Percentiles rank a stretch among this genome's conserved stretches.
Evolutionary conservation across 306 rosid genomes (phyloP).

Genomic region (Quercus parvula): DNA sequence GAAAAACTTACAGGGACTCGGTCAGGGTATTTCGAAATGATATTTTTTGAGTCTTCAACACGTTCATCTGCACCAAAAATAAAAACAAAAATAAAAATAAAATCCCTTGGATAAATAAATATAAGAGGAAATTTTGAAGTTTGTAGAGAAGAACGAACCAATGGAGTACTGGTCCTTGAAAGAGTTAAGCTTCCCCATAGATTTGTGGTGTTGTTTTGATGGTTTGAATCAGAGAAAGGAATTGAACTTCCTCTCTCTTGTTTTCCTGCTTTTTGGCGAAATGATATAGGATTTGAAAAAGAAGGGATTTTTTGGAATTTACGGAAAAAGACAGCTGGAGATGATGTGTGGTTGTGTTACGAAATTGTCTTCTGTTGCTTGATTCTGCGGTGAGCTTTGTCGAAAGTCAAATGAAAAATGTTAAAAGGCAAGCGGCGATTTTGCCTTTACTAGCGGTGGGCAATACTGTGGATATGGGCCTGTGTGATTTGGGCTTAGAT

Average conservation of each 20-base stretch:
- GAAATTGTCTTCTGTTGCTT: neutral
- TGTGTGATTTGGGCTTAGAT: neutral
- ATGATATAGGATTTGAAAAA: neutral
- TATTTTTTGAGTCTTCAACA: constrained; percentile 32
- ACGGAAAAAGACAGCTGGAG: neutral
- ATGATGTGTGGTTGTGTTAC: neutral
- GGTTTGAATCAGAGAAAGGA: too few relatives aligned
- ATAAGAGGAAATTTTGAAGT: neutral
- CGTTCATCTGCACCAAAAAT: constrained; percentile 35
- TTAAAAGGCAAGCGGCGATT: too few relatives aligned
- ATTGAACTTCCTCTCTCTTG: neutral
- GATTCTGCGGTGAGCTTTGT: neutral
- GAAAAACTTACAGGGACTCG: constrained; percentile 34
- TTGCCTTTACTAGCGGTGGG: too few relatives aligned
- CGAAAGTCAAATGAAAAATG: neutral
- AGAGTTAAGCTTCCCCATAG: constrained; percentile 33
- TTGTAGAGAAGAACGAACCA: constrained; percentile 20
- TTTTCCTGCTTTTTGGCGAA: neutral
- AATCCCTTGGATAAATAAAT: neutral
- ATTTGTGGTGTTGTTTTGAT: neutral
- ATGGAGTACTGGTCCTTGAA: constrained; percentile 38
- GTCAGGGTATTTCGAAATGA: constrained; percentile 43
- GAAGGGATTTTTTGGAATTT: neutral
- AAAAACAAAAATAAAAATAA: neutral
- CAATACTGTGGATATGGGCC: neutral